Conservation (phyloP, 495 filamentous ascomycete species). For the Tuber calosporum region DNA sequence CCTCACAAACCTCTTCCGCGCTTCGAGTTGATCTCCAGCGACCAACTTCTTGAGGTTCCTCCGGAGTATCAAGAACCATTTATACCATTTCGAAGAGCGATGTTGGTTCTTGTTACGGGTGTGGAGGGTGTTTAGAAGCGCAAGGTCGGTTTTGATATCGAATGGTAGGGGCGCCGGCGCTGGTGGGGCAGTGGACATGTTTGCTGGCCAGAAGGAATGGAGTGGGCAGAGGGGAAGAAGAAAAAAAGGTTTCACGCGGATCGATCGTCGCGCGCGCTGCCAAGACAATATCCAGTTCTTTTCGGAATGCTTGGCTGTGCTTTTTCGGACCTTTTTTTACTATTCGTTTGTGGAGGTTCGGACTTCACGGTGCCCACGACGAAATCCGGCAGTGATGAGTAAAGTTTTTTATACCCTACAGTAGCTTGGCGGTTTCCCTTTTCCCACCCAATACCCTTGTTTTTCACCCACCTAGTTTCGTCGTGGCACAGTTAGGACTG, state of each 20-base stretch:
- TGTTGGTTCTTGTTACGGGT: constrained; percentile 84
- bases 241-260: background rate
- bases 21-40: constrained; percentile 29
- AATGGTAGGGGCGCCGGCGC: constrained; percentile 23
- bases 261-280: background rate
- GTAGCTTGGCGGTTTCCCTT: background rate
- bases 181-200: constrained; percentile 7
- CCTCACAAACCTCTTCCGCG: constrained; percentile 30
- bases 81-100: constrained; percentile 64
- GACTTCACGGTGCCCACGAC: background rate
- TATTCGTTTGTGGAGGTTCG: background rate
- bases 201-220: background rate
- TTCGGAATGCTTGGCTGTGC: background rate
- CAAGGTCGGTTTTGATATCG: constrained; percentile 40
- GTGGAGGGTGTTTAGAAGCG: constrained; percentile 57
- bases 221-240: background rate
- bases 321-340: background rate
- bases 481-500: background rate
- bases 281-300: background rate
- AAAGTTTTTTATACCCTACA: background rate
- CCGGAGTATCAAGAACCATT: constrained; percentile 58
- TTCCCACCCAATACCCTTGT: background rate
- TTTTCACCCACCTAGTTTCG: background rate
- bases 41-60: constrained; percentile 54
- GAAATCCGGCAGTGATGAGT: background rate